phyloP scores from a whole-genome alignment of 2,329 filamentous ascomycete genomes.

The Ceratocystis papillata region DNA sequence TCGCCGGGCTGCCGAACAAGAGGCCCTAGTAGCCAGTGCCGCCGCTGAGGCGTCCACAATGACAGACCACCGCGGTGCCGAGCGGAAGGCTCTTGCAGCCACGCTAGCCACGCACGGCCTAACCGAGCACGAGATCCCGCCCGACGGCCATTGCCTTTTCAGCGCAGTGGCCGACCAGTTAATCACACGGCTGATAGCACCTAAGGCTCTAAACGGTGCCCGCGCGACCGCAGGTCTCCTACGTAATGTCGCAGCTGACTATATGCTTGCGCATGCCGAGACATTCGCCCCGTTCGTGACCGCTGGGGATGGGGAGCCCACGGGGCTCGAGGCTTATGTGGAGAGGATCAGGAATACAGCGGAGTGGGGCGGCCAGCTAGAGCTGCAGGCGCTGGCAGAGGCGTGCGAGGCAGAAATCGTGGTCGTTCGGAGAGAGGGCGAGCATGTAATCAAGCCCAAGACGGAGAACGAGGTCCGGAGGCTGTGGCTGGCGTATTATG shows the following conservation, averaged over 20 bases:
- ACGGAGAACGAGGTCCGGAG: constrained; percentile 39
- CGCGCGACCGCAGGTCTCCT: constrained; percentile 36
- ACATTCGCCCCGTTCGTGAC: constrained; percentile 84
- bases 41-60: constrained; percentile 63
- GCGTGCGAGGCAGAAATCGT: constrained; percentile 70
- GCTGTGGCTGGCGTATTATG: constrained; percentile 90
- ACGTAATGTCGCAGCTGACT: constrained; percentile 60
- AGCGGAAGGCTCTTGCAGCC: constrained; percentile 58
- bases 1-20: constrained; percentile 73
- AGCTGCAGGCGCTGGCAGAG: constrained; percentile 73
- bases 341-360: constrained; percentile 72
- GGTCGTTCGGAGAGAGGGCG: constrained; percentile 73
- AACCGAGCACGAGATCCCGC: constrained; percentile 65
- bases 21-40: constrained; percentile 43
- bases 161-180: constrained; percentile 83
- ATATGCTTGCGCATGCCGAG: constrained; percentile 61
- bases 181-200: constrained; percentile 30
- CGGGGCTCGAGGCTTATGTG: constrained; percentile 56
- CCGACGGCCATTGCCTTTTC: constrained; percentile 93
- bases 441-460: constrained; percentile 59
- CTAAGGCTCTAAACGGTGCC: constrained; percentile 30
- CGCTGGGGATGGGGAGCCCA: constrained; percentile 39
- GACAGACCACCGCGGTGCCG: constrained; percentile 60
- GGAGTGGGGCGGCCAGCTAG: constrained; percentile 92
- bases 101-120: constrained; percentile 55